Evolutionary conservation across 176 grass and related monocot species (phyloP).

Genomic region (Triticum turgidum): DNA sequence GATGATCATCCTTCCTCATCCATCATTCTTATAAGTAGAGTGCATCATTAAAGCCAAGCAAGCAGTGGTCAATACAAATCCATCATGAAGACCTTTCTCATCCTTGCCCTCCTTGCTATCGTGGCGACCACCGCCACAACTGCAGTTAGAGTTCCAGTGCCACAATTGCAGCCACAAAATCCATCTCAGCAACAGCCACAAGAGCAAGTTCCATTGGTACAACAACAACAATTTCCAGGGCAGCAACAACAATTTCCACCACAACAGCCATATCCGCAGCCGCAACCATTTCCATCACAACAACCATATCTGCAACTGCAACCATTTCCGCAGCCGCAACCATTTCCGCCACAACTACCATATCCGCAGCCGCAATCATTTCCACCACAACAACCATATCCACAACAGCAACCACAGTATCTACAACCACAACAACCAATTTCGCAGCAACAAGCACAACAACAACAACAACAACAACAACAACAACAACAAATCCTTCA

Average conservation of each 20-base stretch:
- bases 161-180: neutral
- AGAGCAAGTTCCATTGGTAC: neutral
- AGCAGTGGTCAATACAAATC: neutral
- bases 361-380: neutral
- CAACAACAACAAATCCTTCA: too few relatives aligned
- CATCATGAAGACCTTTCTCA: neutral
- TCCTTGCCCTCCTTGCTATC: neutral
- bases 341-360: neutral
- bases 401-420: too few relatives aligned
- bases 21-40: neutral
- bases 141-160: neutral
- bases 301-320: too few relatives aligned
- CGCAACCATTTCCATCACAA: neutral
- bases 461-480: too few relatives aligned
- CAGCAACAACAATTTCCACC: neutral
- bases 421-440: too few relatives aligned
- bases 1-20: neutral
- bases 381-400: too few relatives aligned
- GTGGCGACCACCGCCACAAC: neutral
- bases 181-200: neutral
- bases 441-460: too few relatives aligned
- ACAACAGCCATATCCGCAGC: too few relatives aligned
- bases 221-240: neutral
- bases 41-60: neutral
- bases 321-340: neutral